Conservation (phyloP, 768 basidiomycete genomes). For the Naganishia randhawae region DNA sequence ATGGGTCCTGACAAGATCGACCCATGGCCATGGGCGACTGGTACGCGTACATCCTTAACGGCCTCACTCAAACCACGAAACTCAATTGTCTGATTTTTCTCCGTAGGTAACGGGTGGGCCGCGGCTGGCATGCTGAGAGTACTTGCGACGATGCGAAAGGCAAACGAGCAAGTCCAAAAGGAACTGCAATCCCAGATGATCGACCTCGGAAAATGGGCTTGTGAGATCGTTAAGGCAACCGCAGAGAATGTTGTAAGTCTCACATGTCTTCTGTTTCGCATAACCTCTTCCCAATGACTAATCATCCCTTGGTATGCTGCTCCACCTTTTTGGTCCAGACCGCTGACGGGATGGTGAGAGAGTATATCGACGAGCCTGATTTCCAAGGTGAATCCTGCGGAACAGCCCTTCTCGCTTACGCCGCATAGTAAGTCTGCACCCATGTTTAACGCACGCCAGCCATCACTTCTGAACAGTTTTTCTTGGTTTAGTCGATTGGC, state of each 20-base stretch:
- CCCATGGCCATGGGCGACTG: conserved; percentile 51
- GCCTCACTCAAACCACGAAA: not conserved
- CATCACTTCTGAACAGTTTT: not conserved
- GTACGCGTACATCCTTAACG: not conserved
- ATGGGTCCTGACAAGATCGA: conserved; percentile 39
- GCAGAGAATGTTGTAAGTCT: conserved; percentile 1
- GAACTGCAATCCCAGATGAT: not conserved
- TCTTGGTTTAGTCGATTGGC: conserved; percentile 1
- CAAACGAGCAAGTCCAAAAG: not conserved
- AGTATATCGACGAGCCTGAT: conserved; percentile 20
- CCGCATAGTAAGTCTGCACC: conserved; percentile 3
- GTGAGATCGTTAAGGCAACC: conserved; percentile 4
- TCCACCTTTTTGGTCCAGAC: not conserved
- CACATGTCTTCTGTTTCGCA: too few species aligned
- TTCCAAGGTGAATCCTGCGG: conserved; percentile 16
- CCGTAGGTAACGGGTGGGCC: conserved; percentile 53
- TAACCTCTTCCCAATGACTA: not conserved
- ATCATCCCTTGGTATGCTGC: not conserved
- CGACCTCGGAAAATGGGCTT: conserved; percentile 5
- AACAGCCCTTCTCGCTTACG: conserved; percentile 11
- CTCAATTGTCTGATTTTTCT: not conserved
- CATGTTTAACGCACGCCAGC: not conserved
- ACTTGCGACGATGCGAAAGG: conserved; percentile 46
- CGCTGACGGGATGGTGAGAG: conserved; percentile 4
- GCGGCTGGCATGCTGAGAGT: conserved; percentile 53